phyloP scores from a whole-genome alignment of 495 filamentous ascomycete genomes.

The Penicillium subrubescens region DNA sequence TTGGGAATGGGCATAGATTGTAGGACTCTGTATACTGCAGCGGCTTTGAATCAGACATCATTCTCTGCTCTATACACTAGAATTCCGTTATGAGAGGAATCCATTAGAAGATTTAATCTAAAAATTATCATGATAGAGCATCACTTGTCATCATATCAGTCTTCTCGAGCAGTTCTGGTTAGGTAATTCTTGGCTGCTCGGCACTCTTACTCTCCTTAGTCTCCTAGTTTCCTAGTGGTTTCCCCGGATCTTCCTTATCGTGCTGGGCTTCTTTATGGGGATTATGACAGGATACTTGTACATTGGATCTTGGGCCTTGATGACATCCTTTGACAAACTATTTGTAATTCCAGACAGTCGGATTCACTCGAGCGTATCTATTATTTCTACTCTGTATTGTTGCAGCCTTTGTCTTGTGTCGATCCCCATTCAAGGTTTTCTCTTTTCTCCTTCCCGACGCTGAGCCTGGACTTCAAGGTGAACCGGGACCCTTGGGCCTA shows the following conservation, averaged over 20 bases:
- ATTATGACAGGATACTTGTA: too few relatives aligned
- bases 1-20: too few relatives aligned
- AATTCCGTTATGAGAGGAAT: too few relatives aligned
- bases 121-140: too few relatives aligned
- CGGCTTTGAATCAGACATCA: too few relatives aligned
- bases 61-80: too few relatives aligned
- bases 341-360: not conserved
- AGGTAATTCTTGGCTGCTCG: constrained; percentile 3
- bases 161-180: not conserved
- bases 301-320: not conserved
- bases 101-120: too few relatives aligned
- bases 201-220: not conserved
- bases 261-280: not conserved
- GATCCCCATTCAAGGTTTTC: not conserved
- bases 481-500: not conserved
- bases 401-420: not conserved
- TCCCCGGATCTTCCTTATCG: constrained; percentile 26
- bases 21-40: too few relatives aligned
- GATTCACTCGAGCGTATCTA: not conserved
- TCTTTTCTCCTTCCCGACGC: not conserved
- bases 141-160: not conserved
- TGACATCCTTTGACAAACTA: not conserved
- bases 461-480: not conserved
- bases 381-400: not conserved
- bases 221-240: not conserved